phyloP scores from a whole-genome alignment of 2,329 filamentous ascomycete species.

The Aspergillus spinulosporus region DNA sequence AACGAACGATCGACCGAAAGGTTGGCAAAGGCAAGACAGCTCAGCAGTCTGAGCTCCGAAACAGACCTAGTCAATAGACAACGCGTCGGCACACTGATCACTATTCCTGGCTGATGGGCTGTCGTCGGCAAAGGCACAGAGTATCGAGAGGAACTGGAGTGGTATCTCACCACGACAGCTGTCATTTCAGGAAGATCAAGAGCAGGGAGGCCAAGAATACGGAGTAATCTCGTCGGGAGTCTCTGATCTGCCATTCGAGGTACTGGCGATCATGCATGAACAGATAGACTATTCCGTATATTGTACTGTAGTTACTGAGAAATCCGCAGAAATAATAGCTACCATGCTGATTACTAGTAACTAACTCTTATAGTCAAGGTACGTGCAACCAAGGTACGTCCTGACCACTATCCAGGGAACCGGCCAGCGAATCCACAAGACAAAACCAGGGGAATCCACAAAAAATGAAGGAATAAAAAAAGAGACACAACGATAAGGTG shows the following conservation, averaged over 20 bases:
- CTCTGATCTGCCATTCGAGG: background rate
- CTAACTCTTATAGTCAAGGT: background rate
- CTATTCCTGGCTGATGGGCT: background rate
- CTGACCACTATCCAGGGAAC: background rate
- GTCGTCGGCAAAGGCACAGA: background rate
- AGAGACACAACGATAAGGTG: background rate
- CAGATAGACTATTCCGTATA: background rate
- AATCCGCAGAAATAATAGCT: background rate
- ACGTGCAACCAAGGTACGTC: background rate
- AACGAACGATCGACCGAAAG: slow-evolving; percentile 22
- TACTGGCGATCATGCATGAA: background rate
- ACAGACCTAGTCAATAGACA: background rate
- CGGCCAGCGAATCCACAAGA: background rate
- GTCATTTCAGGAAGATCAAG: background rate
- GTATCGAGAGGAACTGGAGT: background rate
- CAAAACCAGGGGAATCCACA: background rate
- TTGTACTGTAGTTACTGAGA: background rate
- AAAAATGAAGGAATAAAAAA: background rate
- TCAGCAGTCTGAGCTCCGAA: slow-evolving; percentile 16
- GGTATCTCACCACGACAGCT: background rate
- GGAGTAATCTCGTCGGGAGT: background rate
- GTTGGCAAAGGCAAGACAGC: slow-evolving; percentile 22
- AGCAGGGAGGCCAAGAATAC: background rate
- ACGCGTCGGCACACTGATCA: slow-evolving; percentile 3
- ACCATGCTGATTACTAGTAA: background rate